Evolutionary conservation across 2,329 filamentous ascomycete genomes (phyloP).

Genomic region (Penicillium sp.): DNA sequence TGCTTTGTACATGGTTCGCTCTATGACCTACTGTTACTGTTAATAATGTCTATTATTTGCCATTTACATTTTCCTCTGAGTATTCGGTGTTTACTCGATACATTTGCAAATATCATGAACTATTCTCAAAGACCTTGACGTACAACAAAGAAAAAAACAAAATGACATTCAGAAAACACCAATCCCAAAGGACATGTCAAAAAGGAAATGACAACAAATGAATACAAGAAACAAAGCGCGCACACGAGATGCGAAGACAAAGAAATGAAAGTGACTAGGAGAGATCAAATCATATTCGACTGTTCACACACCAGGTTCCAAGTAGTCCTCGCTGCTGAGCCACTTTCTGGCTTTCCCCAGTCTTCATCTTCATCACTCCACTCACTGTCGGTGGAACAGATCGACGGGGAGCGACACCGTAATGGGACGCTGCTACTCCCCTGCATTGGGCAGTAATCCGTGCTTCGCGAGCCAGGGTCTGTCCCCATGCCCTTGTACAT

Average conservation of each 20-base stretch:
- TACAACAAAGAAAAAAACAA: not conserved
- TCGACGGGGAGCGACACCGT: not conserved
- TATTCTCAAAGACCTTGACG: not conserved
- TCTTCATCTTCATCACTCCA: slow-evolving; percentile 15
- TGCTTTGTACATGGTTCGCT: slow-evolving; percentile 28
- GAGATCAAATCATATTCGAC: slow-evolving; percentile 8
- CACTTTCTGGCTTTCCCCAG: not conserved
- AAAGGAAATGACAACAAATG: not conserved
- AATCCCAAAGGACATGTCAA: not conserved
- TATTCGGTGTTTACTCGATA: not conserved
- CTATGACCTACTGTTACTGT: slow-evolving; percentile 24
- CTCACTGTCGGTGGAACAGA: slow-evolving; percentile 5
- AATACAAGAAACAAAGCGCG: not conserved
- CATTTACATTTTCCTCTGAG: not conserved
- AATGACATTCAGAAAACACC: not conserved
- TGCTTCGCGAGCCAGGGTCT: slow-evolving; percentile 1
- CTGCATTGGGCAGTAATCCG: too few relatives aligned
- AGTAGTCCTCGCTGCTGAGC: slow-evolving; percentile 9
- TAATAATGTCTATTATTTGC: slow-evolving; percentile 26
- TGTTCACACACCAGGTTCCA: slow-evolving; percentile 20
- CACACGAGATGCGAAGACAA: not conserved
- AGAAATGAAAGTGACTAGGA: not conserved
- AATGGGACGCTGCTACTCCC: not conserved
- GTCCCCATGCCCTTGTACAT: slow-evolving; percentile 8
- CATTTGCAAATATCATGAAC: not conserved